Conservation (phyloP, 768 basidiomycete species). For the Phylloporus sp. region DNA sequence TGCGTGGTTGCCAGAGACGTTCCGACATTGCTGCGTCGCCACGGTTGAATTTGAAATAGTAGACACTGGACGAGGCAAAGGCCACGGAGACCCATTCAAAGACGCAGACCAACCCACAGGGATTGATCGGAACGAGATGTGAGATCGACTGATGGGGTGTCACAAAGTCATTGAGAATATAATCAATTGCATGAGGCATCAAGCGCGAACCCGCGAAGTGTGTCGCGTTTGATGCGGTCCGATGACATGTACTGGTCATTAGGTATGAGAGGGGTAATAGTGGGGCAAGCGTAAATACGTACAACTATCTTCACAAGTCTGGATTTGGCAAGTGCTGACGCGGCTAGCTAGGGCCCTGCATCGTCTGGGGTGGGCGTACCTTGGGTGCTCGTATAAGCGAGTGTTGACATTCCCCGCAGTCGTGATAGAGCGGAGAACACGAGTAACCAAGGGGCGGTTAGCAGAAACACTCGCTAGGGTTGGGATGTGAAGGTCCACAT, state of each 20-base stretch:
- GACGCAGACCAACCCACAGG: conserved; percentile 22
- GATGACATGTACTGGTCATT: conserved; percentile 15
- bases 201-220: conserved; percentile 5
- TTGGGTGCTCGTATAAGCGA: background rate
- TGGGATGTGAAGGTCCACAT: conserved; percentile 10
- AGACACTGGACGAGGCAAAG: conserved; percentile 17
- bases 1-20: conserved; percentile 9
- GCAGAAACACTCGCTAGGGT: background rate
- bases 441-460: background rate
- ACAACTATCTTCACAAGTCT: conserved; percentile 12
- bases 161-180: conserved; percentile 6
- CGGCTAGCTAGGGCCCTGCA: conserved; percentile 6
- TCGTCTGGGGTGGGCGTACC: conserved; percentile 8
- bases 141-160: conserved; percentile 16
- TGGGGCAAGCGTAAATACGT: conserved; percentile 24
- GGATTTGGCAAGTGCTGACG: conserved; percentile 20
- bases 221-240: conserved; percentile 8
- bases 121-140: conserved; percentile 27
- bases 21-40: conserved; percentile 15
- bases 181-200: conserved; percentile 18
- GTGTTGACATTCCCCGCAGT: conserved; percentile 6
- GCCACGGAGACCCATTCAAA: conserved; percentile 21
- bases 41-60: conserved; percentile 20
- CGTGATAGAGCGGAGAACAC: conserved; percentile 4
- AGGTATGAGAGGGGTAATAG: conserved; percentile 18